A percentile compares a stretch with the other conserved stretches of the same genome.
Evolutionary conservation across 2,329 filamentous ascomycete species (phyloP).

Genomic region (Claviceps pazoutovae): DNA sequence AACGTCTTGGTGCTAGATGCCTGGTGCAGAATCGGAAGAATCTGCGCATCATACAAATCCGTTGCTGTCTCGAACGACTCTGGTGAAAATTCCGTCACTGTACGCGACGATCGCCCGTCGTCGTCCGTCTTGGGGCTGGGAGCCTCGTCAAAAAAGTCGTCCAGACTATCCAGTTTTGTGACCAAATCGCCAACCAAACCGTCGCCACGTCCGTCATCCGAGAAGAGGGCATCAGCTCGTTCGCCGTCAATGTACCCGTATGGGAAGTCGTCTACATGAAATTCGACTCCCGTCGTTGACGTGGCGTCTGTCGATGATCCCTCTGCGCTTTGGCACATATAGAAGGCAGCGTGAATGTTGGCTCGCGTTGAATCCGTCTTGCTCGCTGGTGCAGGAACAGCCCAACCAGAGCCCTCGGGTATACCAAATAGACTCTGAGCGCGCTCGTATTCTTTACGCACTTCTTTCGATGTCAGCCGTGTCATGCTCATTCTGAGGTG

Average conservation of each 20-base stretch:
- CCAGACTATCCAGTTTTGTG: slow-evolving; percentile 61
- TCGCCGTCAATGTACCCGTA: slow-evolving; percentile 67
- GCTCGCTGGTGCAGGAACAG: slow-evolving; percentile 80
- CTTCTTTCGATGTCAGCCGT: slow-evolving; percentile 66
- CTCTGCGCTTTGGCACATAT: slow-evolving; percentile 67
- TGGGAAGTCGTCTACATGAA: slow-evolving; percentile 78
- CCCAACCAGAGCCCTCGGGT: slow-evolving; percentile 90
- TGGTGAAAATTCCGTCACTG: slow-evolving; percentile 49
- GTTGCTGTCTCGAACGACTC: slow-evolving; percentile 61
- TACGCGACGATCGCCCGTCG: slow-evolving; percentile 47
- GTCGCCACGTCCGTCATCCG: slow-evolving; percentile 62
- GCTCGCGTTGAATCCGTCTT: slow-evolving; percentile 75
- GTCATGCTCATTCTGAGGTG: slow-evolving; percentile 98
- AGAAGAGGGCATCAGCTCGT: slow-evolving; percentile 83
- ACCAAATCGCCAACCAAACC: slow-evolving; percentile 64
- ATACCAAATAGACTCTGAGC: slow-evolving; percentile 94
- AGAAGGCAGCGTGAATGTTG: slow-evolving; percentile 93
- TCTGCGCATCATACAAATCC: slow-evolving; percentile 83
- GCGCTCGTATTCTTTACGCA: slow-evolving; percentile 87
- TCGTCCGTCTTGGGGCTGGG: slow-evolving; percentile 43
- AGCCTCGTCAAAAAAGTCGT: slow-evolving; percentile 69
- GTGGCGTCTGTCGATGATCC: slow-evolving; percentile 43
- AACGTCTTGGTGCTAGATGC: slow-evolving; percentile 70
- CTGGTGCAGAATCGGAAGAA: slow-evolving; percentile 76
- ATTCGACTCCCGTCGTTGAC: slow-evolving; percentile 77